These are phyloP conservation scores for Silene coronaria DNA, from an alignment of 179 eudicot genomes.

Conservation along the genomic window DNA sequence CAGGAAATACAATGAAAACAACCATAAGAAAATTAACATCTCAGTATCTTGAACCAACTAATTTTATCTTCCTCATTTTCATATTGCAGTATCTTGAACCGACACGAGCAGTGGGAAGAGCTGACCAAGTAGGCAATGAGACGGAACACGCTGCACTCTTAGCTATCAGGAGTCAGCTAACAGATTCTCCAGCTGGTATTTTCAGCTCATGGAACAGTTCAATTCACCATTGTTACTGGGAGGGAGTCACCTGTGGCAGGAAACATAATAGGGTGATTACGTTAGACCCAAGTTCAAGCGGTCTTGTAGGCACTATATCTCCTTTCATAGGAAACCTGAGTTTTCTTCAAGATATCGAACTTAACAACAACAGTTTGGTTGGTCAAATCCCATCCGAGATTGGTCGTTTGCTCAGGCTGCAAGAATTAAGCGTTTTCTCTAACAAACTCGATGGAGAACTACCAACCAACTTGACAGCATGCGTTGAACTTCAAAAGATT, in stretches of 20 bases:
- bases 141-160: conserved; percentile 19
- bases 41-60: background rate
- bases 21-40: background rate
- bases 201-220: conserved; percentile 29
- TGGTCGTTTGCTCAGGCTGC: conserved; percentile 17
- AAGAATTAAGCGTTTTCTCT: background rate
- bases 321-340: conserved; percentile 23
- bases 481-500: background rate
- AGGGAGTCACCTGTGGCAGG: conserved; percentile 14
- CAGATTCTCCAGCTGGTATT: conserved; percentile 1
- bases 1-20: background rate
- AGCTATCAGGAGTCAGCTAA: conserved; percentile 23
- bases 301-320: conserved; percentile 1
- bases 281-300: background rate
- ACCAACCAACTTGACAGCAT: conserved; percentile 21
- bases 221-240: conserved; percentile 18
- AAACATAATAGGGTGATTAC: background rate
- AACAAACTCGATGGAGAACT: conserved; percentile 15
- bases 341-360: background rate
- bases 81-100: background rate
- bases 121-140: background rate
- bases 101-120: background rate
- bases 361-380: conserved; percentile 14
- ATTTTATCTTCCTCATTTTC: background rate
- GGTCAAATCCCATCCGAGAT: conserved; percentile 24